Conservation (phyloP, 2,329 filamentous ascomycete genomes). For the Aureobasidium sp. region DNA sequence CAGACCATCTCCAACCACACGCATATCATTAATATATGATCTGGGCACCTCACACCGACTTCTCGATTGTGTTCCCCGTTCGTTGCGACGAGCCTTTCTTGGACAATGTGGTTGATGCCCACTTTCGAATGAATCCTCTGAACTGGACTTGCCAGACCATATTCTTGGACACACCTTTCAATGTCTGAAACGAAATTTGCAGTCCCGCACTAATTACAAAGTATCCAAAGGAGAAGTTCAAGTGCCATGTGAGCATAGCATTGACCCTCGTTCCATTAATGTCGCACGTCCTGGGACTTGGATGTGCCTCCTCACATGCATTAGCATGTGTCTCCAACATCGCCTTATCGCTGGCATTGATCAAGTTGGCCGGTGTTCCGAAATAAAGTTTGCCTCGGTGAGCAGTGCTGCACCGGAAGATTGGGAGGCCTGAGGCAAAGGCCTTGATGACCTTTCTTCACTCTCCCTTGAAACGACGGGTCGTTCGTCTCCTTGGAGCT, state of each 20-base stretch:
- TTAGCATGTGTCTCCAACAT: background rate
- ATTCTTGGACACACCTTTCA: background rate
- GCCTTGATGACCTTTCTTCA: background rate
- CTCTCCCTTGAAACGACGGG: background rate
- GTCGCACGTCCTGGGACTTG: background rate
- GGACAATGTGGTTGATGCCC: background rate
- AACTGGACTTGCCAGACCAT: too few species aligned
- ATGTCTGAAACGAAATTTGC: background rate
- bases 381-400: background rate
- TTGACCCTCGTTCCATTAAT: conserved; percentile 3
- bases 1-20: too few species aligned
- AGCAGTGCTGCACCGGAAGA: background rate
- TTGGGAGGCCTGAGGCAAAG: background rate
- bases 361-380: background rate
- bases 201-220: background rate
- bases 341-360: background rate
- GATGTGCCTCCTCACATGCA: background rate
- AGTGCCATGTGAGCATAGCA: background rate
- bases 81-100: background rate
- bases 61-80: background rate
- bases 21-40: background rate
- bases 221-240: background rate
- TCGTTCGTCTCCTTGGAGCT: background rate
- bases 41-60: background rate
- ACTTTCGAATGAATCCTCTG: background rate